Evolutionary conservation across 495 filamentous ascomycete species (phyloP).

Genomic region (Aspergillus biplanus): DNA sequence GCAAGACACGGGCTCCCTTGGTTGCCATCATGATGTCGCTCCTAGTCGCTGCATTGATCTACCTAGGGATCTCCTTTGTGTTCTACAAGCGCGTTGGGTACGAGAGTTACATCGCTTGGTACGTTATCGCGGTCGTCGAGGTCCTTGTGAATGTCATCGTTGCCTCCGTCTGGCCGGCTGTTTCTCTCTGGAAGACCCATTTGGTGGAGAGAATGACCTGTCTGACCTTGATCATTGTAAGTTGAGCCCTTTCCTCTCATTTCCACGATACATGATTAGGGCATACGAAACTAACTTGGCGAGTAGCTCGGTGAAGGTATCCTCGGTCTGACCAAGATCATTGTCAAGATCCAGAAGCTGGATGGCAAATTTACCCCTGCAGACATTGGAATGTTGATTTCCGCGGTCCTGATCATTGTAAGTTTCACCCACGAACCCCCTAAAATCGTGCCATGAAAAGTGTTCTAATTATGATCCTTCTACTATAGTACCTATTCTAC

Average conservation of each 20-base stretch:
- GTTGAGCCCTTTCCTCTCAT: not conserved
- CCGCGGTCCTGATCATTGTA: slow-evolving; percentile 10
- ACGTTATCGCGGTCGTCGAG: not conserved
- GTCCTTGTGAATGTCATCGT: not conserved
- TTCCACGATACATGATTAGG: not conserved
- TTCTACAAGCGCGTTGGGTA: not conserved
- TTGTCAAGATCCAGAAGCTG: slow-evolving; percentile 11
- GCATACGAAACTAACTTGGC: not conserved
- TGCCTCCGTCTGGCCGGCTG: slow-evolving; percentile 4
- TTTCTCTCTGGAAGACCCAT: slow-evolving; percentile 13
- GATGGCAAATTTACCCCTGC: slow-evolving; percentile 5
- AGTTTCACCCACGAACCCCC: not conserved
- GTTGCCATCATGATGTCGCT: not conserved
- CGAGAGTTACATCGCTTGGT: slow-evolving; percentile 7
- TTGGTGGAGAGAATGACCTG: slow-evolving; percentile 13
- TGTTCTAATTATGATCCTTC: not conserved
- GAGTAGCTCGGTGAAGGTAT: slow-evolving; percentile 13
- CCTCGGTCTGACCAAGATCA: slow-evolving; percentile 8
- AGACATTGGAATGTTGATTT: slow-evolving; percentile 10
- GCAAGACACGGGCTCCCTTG: slow-evolving; percentile 1
- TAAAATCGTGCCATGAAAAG: not conserved
- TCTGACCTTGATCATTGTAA: slow-evolving; percentile 13
- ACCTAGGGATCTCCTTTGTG: slow-evolving; percentile 11
- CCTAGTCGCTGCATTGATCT: not conserved
- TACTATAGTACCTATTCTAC: not conserved